A percentile compares a stretch with the other conserved stretches of the same genome.
Evolutionary conservation across 352 stramenopile species (phyloP).

Genomic region (Hyaloperonospora arabidopsidis): DNA sequence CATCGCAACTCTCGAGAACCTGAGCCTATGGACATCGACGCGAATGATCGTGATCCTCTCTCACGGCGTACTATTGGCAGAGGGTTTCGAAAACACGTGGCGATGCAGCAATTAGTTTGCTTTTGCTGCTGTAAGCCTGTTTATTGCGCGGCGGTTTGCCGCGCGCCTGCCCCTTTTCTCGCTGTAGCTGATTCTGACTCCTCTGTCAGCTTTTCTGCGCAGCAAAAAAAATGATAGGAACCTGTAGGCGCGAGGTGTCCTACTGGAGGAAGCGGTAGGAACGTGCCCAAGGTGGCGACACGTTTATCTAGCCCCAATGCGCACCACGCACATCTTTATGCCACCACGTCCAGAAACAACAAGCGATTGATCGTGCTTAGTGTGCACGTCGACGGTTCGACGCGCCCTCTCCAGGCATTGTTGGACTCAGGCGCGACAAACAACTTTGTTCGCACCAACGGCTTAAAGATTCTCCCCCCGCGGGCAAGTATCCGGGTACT

Average conservation of each 20-base stretch:
- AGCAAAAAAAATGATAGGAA: conserved; percentile 9
- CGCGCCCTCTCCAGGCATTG: conserved; percentile 4
- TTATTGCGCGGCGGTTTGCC: conserved; percentile 7
- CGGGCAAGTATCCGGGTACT: conserved; percentile 3
- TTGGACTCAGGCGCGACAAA: conserved; percentile 15
- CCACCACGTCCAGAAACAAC: background rate
- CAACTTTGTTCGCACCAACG: conserved; percentile 10
- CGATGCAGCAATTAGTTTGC: no score
- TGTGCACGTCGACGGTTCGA: conserved; percentile 10
- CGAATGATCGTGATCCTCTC: no score
- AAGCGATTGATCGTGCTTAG: conserved; percentile 14
- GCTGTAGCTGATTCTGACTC: background rate
- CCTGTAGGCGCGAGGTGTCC: background rate
- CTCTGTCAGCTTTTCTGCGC: background rate
- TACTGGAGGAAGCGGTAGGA: conserved; percentile 4
- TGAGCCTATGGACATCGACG: no score
- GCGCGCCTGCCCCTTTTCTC: conserved; percentile 2
- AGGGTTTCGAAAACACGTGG: no score
- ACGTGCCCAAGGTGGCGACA: conserved; percentile 7
- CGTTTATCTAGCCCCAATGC: conserved; percentile 4
- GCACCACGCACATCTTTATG: conserved; percentile 9
- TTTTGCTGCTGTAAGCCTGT: no score
- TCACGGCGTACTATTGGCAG: no score
- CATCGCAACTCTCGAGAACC: no score
- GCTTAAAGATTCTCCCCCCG: conserved; percentile 11